Evolutionary conservation across 2,329 filamentous ascomycete species (phyloP), one percentile per base, ranked within the genome.

Genomic region (Nannizziopsis barbatae): DNA sequence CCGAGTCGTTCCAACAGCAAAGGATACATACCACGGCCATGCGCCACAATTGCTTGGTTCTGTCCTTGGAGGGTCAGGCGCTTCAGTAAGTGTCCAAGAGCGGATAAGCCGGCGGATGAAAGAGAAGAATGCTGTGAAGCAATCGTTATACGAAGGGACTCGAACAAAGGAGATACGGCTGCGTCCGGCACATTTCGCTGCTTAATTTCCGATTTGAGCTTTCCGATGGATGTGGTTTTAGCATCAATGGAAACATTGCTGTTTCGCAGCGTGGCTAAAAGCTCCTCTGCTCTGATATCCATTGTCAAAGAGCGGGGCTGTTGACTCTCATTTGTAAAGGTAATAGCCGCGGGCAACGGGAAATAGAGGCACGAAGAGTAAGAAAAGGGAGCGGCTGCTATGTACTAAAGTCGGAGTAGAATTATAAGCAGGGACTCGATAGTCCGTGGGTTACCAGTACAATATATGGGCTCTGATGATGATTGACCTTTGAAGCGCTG

Each of bases 201-300:
- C 67, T 95, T 95, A 73, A 95, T 95, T 64, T 81, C 79, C 38
- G 85, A 88, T 69, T 95, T 94, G 67, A 89, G 73, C 59, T 72
- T 75, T 51, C 80, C 85, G 57, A 95, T 78, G 47, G 78, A 76
- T 55, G 79, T 73, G 54, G 87, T 75, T 63, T 88, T 88, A 45
- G 74, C 68, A 59, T 89, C 84, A 57, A 86, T 72, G 42, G 79
- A 75, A 33, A 76, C 74, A 57, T 86, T 83, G 57, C 78, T 76
- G 64, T 75, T 74, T 62, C 76, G 76, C 53, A 79, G 68, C 45
- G 71, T 68, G 50, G 67, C 69, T 55, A 79, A 63, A 51, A 79
- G 70, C 53, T 71, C 71, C 39, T 67, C 65, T 44, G 75, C 75
- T 62, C 77, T 75, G 56, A 72, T 66, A 60, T 80, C 76, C 77